These are phyloP conservation scores for Barbatosphaeria neglecta DNA, from an alignment of 495 filamentous ascomycete species.

Conservation along the genomic window DNA sequence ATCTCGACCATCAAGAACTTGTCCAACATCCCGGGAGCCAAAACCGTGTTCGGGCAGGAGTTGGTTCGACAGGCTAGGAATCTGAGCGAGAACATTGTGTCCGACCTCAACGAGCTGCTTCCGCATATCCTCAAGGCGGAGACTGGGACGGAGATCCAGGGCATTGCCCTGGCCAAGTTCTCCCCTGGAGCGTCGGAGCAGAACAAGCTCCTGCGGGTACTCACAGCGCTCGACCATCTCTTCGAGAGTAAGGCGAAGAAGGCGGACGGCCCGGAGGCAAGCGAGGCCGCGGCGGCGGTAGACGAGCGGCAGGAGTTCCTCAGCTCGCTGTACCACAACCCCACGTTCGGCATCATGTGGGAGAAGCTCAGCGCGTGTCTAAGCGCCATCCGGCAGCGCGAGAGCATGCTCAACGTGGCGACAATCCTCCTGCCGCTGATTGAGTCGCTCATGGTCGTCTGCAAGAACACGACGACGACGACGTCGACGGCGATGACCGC, in stretches of 20 bases:
- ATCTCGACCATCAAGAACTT: constrained; percentile 96
- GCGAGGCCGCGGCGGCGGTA: constrained; percentile 35
- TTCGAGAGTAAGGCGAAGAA: constrained; percentile 64
- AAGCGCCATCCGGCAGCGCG: constrained; percentile 73
- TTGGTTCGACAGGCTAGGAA: constrained; percentile 74
- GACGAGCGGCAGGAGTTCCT: constrained; percentile 69
- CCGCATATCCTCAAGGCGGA: constrained; percentile 77
- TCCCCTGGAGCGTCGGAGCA: constrained; percentile 92
- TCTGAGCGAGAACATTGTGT: constrained; percentile 71
- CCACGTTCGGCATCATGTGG: constrained; percentile 85
- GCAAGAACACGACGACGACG: constrained; percentile 91
- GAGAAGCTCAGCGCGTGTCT: constrained; percentile 87
- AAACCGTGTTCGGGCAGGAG: constrained; percentile 82
- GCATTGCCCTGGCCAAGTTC: constrained; percentile 86
- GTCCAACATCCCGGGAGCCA: constrained; percentile 81
- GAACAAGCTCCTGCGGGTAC: constrained; percentile 82
- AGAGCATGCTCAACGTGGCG: constrained; percentile 92
- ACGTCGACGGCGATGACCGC: too few species aligned
- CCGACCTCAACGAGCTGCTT: constrained; percentile 76
- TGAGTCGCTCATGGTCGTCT: constrained; percentile 96
- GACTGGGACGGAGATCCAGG: constrained; percentile 87
- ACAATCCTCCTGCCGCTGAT: constrained; percentile 90
- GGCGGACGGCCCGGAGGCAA: constrained; percentile 47
- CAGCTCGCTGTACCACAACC: constrained; percentile 75
- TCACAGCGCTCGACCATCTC: constrained; percentile 90